These are phyloP conservation scores for Cladorrhinum sp. DNA, from an alignment of 2,329 filamentous ascomycete genomes.

Conservation along the genomic window DNA sequence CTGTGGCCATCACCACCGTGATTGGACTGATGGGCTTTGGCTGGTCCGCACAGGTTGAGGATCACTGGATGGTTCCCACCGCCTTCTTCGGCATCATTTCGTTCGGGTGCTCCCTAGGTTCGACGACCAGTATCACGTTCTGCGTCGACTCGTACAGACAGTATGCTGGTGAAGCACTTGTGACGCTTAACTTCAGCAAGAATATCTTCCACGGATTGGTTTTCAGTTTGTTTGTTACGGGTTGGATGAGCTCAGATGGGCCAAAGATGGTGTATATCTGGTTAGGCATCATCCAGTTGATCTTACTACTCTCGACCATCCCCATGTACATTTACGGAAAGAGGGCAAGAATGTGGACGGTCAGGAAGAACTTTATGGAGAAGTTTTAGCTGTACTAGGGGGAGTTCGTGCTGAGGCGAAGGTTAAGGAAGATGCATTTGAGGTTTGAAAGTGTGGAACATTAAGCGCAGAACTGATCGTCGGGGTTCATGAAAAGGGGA, in stretches of 20 bases:
- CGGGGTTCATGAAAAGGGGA: background rate
- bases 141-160: constrained; percentile 90
- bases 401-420: background rate
- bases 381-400: constrained; percentile 39
- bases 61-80: constrained; percentile 88
- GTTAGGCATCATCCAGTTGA: constrained; percentile 81
- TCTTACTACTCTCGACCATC: constrained; percentile 69
- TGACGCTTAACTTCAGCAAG: constrained; percentile 92
- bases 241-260: constrained; percentile 75
- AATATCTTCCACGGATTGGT: constrained; percentile 89
- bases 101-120: constrained; percentile 87
- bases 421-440: background rate
- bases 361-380: constrained; percentile 82
- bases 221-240: constrained; percentile 83
- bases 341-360: constrained; percentile 89
- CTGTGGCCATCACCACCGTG: constrained; percentile 72
- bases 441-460: background rate
- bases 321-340: constrained; percentile 97
- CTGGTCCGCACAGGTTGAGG: constrained; percentile 75
- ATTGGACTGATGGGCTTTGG: constrained; percentile 93
- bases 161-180: constrained; percentile 89
- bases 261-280: constrained; percentile 76
- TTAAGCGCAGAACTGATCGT: background rate
- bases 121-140: constrained; percentile 90
- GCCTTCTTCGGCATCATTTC: constrained; percentile 89